Base-by-base conservation (phyloP, 139 green algal genomes). In the Chlamydomonas eustigma region DNA sequence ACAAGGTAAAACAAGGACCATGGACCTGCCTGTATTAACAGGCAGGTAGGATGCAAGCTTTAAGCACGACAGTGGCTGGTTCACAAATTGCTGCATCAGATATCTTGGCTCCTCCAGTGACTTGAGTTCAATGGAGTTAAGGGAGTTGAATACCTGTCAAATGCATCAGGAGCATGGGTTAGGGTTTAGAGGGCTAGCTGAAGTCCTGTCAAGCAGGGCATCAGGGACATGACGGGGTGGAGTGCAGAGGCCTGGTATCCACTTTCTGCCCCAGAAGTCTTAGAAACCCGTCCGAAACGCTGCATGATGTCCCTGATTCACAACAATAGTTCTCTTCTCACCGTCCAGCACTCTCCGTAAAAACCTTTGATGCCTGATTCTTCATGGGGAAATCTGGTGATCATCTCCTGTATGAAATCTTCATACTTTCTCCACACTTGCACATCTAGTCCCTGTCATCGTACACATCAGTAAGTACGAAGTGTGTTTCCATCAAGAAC, bases 51-150 rank as follows among this genome's bases (percentile, higher is more conserved):
- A 89, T 3, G 87, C 90, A 25, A 96, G 83, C 4, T 85, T 91
- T 6, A 96, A 80, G 81, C 90, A 97, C 0, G 85, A 83, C 0
- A 95, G 5, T 0, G 93, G 93, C 44, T 85, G 34, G 30, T 79
- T 75, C 35, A 88, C 63, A 68, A 93, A 93, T 78, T 93, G 65
- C 69, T 75, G 37, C 75, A 97, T 84, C 66, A 97, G 85, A 79
- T 97, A 97, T 34, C 89, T 79, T 32, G 92, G 93, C 83, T 98
- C 94, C 82, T 98, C 94, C 64, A 98, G 83, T 12, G 82, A 93
- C 85, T 97, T 97, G 24, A 98, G 88, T 76, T 98, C 94, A 22
- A 97, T 82, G 4, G 83, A 80, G 81, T 97, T 97, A 6, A 75
- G 38, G 68, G 89, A 75, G 76, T 94, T 91, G 86, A 97, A 97